These are phyloP conservation scores for Schizosaccharomyces octosporus DNA, from an alignment of 805 yeast genomes.

Conservation along the genomic window DNA sequence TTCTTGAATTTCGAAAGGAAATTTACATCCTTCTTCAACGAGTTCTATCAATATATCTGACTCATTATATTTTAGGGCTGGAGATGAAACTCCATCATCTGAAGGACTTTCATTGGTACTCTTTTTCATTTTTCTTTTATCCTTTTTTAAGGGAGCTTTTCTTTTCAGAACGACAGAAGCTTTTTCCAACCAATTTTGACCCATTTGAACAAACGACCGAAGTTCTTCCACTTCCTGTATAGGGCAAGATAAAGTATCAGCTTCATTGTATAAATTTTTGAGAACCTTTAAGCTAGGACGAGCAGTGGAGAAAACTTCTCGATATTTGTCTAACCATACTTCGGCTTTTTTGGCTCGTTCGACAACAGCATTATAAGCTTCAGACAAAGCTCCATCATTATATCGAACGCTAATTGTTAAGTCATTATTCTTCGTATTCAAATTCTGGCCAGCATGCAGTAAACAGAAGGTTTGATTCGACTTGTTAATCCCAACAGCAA, in stretches of 20 bases:
- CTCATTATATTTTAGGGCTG: neutral
- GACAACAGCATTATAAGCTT: constrained; percentile 16
- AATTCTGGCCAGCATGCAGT: constrained; percentile 6
- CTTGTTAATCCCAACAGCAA: constrained; percentile 6
- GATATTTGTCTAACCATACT: constrained; percentile 28
- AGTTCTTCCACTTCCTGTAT: constrained; percentile 19
- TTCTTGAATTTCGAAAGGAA: constrained; percentile 33
- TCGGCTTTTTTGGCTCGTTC: constrained; percentile 23
- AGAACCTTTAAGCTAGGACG: constrained; percentile 25
- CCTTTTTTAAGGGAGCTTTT: constrained; percentile 24
- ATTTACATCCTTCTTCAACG: constrained; percentile 2
- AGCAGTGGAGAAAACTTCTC: constrained; percentile 17
- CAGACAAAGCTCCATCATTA: constrained; percentile 28
- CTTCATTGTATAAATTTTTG: constrained; percentile 25
- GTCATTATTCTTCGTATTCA: constrained; percentile 4
- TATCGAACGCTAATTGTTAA: constrained; percentile 9
- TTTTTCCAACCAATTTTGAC: constrained; percentile 28
- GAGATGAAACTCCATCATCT: neutral
- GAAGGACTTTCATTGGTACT: neutral
- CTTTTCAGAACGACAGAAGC: constrained; percentile 29
- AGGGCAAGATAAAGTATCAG: constrained; percentile 25
- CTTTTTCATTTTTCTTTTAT: constrained; percentile 3
- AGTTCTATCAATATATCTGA: neutral
- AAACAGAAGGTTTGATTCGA: constrained; percentile 6
- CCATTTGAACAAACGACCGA: constrained; percentile 19